Conservation (phyloP, 169 alveolate species). For the Eimeria acervulina region DNA sequence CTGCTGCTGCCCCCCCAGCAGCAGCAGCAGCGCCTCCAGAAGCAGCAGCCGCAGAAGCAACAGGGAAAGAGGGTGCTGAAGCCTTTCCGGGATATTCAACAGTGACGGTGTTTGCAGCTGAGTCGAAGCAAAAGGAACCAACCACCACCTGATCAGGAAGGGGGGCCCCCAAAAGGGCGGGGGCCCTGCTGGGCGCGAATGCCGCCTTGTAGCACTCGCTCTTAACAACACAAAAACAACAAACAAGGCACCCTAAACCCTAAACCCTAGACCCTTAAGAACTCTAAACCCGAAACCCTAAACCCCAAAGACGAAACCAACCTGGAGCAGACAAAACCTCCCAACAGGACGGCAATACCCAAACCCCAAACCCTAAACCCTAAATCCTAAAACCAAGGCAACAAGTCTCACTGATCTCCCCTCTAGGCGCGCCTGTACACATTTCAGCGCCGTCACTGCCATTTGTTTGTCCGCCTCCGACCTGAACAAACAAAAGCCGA, state of each 20-base stretch:
- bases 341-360: too few species aligned
- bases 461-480: too few species aligned
- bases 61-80: not conserved
- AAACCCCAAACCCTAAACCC: conserved; percentile 34
- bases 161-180: not conserved
- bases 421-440: too few species aligned
- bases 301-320: too few species aligned
- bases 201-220: not conserved
- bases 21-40: not conserved
- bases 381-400: too few species aligned
- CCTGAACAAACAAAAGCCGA: too few species aligned
- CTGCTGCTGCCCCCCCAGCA: conserved; percentile 20
- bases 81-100: not conserved
- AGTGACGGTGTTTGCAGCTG: not conserved
- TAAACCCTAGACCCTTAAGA: not conserved
- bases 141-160: conserved; percentile 27
- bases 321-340: too few species aligned
- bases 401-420: too few species aligned
- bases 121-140: not conserved
- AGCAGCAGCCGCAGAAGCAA: not conserved
- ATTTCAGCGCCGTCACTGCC: too few species aligned
- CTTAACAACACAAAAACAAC: not conserved
- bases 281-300: conserved; percentile 26
- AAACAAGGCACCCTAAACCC: conserved; percentile 8
- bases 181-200: not conserved